Evolutionary conservation across 805 yeast genomes (phyloP).

Genomic region (Naumovozyma baii): DNA sequence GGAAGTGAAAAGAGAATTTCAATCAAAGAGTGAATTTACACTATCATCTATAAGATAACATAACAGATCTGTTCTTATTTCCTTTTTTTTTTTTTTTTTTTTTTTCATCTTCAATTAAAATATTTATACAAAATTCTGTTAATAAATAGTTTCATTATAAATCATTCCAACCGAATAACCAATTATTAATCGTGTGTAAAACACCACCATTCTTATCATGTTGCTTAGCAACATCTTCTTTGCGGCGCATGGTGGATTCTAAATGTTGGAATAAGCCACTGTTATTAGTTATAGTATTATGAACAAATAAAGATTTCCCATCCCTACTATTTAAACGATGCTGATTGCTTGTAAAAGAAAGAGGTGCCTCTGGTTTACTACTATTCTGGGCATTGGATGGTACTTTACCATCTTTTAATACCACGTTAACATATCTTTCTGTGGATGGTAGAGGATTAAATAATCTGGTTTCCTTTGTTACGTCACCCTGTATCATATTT

Average conservation of each 20-base stretch:
- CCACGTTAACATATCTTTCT: too few species aligned
- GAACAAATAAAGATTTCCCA: slow-evolving; percentile 35
- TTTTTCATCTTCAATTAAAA: background rate
- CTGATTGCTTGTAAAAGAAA: slow-evolving; percentile 2
- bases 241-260: slow-evolving; percentile 25
- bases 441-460: too few species aligned
- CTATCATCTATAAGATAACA: background rate
- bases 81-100: background rate
- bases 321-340: slow-evolving; percentile 32
- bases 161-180: slow-evolving; percentile 51
- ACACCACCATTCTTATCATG: slow-evolving; percentile 13
- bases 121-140: background rate
- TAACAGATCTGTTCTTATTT: background rate
- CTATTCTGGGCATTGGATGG: too few species aligned
- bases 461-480: too few species aligned
- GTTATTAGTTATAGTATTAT: slow-evolving; percentile 16
- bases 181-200: slow-evolving; percentile 33
- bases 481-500: too few species aligned
- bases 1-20: background rate
- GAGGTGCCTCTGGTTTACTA: too few species aligned
- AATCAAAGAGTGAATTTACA: too few species aligned
- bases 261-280: slow-evolving; percentile 22
- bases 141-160: slow-evolving; percentile 24
- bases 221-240: slow-evolving; percentile 13
- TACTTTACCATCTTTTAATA: too few species aligned